Evolutionary conservation across 495 filamentous ascomycete genomes (phyloP).

Genomic region (Penicillium riverlandense): DNA sequence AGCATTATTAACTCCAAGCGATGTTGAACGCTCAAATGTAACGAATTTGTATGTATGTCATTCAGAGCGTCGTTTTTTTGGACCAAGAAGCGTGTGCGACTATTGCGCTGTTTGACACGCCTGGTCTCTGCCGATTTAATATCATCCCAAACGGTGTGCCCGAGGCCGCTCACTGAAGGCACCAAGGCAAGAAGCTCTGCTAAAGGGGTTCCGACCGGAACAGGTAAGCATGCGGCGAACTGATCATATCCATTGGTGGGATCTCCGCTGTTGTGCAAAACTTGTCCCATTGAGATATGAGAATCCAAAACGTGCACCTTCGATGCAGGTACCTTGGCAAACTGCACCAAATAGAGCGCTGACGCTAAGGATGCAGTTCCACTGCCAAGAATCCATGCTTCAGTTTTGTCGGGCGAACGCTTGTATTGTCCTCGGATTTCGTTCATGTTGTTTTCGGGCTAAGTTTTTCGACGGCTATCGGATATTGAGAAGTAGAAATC

Average conservation of each 20-base stretch:
- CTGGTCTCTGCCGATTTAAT: constrained; percentile 6
- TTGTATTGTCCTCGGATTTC: background rate
- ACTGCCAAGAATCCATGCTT: constrained; percentile 29
- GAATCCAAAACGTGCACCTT: constrained; percentile 38
- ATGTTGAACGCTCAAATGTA: constrained; percentile 1
- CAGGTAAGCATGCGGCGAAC: constrained; percentile 28
- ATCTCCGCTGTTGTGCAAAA: constrained; percentile 26
- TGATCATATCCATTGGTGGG: constrained; percentile 31
- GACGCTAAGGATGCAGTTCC: constrained; percentile 36
- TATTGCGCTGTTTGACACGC: background rate
- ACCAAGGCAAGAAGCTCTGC: constrained; percentile 28
- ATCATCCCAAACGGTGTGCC: constrained; percentile 20
- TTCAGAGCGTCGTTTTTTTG: background rate
- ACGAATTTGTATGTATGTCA: background rate
- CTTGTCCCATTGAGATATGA: constrained; percentile 19
- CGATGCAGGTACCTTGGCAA: constrained; percentile 31
- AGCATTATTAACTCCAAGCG: background rate
- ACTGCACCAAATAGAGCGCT: constrained; percentile 34
- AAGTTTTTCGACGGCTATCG: background rate
- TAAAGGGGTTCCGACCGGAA: constrained; percentile 28
- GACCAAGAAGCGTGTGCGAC: constrained; percentile 11
- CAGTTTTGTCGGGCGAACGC: background rate
- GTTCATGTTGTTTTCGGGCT: background rate
- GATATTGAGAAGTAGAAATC: background rate
- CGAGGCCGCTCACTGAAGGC: constrained; percentile 17